Evolutionary conservation across 176 grass and related monocot genomes (phyloP), one percentile per base, ranked within the genome.

Genomic region (Musa acuminata): DNA sequence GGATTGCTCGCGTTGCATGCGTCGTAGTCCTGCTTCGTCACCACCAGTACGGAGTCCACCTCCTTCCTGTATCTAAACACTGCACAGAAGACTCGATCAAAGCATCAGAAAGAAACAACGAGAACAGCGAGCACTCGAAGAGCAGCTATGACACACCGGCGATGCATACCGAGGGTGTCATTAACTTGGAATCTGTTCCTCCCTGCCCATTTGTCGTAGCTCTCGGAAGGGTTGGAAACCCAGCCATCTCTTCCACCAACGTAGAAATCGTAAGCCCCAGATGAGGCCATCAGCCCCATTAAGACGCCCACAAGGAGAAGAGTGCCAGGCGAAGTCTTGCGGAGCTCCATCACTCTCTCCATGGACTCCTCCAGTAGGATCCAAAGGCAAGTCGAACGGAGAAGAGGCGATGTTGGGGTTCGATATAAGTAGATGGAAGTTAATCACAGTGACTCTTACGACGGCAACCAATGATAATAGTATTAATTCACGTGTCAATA

Each of bases 41-140:
- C 93, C 79, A 79, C 63, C 76, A 88, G 59, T 66, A 96, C 93
- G 6, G 79, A 80, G 78, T 92, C 85, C 8, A 4, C 19, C 7
- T 75, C 58, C 53, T 67, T 79, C 57, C 24, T 69, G 72, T 90
- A 92, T 76, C 78, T 90, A 23, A 96, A 96, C 76, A 96, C 87
- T 96, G 81, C 68, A 43, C 5, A 21, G 24, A 51, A 2, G 63
- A 43, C 63, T 65, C 22, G 11, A 4, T 25, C 22, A 22, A 43
- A 43, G 35, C 35, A 65, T 65, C 63, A 27, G 25, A 25, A 11
- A 27, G 12, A 24, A 12, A 24, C 20, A 22, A 12, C 35, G 63
- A 13, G 4, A 12, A 24, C 20, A 11, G n/a, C n/a, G n/a, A n/a
- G n/a, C n/a, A n/a, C n/a, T n/a, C n/a, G n/a, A n/a, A n/a, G n/a